Evolutionary conservation across 257 asterid genomes (phyloP), one percentile per base, ranked within the genome.

Genomic region (Solanum dulcamara): DNA sequence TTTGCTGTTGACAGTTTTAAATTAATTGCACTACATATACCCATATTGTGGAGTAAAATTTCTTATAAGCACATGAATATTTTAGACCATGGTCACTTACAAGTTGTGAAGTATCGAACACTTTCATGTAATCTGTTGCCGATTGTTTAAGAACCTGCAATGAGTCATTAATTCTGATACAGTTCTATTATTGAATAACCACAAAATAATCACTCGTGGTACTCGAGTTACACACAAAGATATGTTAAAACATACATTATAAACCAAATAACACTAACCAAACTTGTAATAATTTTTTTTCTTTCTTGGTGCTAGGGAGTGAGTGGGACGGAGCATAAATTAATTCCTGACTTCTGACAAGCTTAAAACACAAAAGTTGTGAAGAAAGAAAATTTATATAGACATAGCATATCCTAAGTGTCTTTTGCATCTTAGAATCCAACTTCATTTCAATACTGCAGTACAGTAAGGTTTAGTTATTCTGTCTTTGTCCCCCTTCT

Each of bases 71-170:
- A 72, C 37, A 50, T 35, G 17, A 22, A 53, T 24, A 53, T 33
- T 81, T 64, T 74, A 55, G 84, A 57, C 55, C 20, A 83, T 33
- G 35, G 85, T 53, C 84, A 91, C 98, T 95, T 89, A 97, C 98
- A 88, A 88, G 91, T 85, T 90, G 90, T 87, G 98, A 91, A 89
- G 88, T 88, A 86, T 95, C 97, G 67, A 92, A 92, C 44, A 48
- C 88, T 50, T 92, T 92, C 4, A 97, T 89, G 90, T 87, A 95
- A 89, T 93, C 94, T 80, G 95, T 89, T 17, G 96, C 97, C 30
- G 98, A 88, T 90, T 92, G 92, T 89, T 93, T 93, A 89, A 97
- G 92, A 91, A 95, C 88, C 99, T 97, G 98, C 92, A 92, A 30
- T 59, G 88, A 85, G 86, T 67, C 83, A 84, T 67, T 68, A 68